phyloP scores from a whole-genome alignment of 352 stramenopile genomes.

The Pythium myriotylum region DNA sequence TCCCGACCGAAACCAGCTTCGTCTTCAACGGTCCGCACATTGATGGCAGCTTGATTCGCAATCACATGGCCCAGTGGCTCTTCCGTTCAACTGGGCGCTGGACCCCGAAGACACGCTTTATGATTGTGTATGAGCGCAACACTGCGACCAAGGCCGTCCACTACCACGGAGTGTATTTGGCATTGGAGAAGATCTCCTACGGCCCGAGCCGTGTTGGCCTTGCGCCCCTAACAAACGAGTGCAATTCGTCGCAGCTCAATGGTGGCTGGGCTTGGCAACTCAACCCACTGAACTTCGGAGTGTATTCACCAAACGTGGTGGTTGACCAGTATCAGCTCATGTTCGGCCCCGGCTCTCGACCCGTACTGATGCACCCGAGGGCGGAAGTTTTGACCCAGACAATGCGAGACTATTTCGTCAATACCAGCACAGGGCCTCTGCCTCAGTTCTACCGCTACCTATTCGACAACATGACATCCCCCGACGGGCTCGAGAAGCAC shows the following conservation, averaged over 20 bases:
- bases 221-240: slow-evolving; percentile 45
- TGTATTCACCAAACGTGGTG: slow-evolving; percentile 76
- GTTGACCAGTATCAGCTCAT: slow-evolving; percentile 74
- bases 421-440: slow-evolving; percentile 56
- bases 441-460: slow-evolving; percentile 66
- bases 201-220: slow-evolving; percentile 65
- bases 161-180: slow-evolving; percentile 72
- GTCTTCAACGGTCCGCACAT: slow-evolving; percentile 77
- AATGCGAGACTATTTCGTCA: slow-evolving; percentile 79
- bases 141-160: slow-evolving; percentile 15
- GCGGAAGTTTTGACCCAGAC: slow-evolving; percentile 54
- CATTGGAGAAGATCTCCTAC: slow-evolving; percentile 77
- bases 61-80: slow-evolving; percentile 81
- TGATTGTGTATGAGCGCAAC: slow-evolving; percentile 61
- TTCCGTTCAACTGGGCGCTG: slow-evolving; percentile 71
- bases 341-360: slow-evolving; percentile 72
- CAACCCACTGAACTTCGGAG: slow-evolving; percentile 62
- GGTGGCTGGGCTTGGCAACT: slow-evolving; percentile 83
- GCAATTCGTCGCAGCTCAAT: slow-evolving; percentile 44
- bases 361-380: slow-evolving; percentile 53
- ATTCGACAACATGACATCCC: slow-evolving; percentile 75
- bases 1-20: slow-evolving; percentile 63
- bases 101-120: slow-evolving; percentile 59
- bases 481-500: slow-evolving; percentile 52
- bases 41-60: slow-evolving; percentile 73